phyloP scores from a whole-genome alignment of 768 basidiomycete genomes.

The Boletales sp. region DNA sequence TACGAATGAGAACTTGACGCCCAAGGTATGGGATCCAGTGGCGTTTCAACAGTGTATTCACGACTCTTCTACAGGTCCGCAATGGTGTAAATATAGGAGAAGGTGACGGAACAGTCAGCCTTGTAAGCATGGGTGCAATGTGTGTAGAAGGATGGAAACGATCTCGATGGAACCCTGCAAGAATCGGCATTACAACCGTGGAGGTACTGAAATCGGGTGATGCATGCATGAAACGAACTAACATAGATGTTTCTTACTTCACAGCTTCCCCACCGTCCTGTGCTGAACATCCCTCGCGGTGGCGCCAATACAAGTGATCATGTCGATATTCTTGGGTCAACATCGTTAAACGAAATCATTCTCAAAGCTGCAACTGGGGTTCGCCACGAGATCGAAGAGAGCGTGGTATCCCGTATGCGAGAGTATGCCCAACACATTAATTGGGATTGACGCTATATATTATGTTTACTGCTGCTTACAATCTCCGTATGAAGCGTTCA shows the following conservation, averaged over 20 bases:
- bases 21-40: constrained; percentile 42
- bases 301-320: constrained; percentile 92
- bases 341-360: constrained; percentile 83
- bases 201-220: constrained; percentile 52
- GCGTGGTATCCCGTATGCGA: constrained; percentile 71
- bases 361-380: constrained; percentile 85
- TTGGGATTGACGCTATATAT: constrained; percentile 58
- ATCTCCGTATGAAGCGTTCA: background rate
- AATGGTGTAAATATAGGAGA: constrained; percentile 93
- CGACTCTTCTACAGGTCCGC: constrained; percentile 41
- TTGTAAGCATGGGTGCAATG: constrained; percentile 90
- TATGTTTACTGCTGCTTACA: constrained; percentile 3
- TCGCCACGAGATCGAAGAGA: constrained; percentile 66
- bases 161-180: constrained; percentile 85
- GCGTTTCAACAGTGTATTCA: background rate
- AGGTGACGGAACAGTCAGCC: constrained; percentile 90
- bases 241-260: constrained; percentile 7
- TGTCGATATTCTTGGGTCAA: constrained; percentile 80
- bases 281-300: constrained; percentile 71
- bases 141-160: constrained; percentile 94
- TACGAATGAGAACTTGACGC: constrained; percentile 55
- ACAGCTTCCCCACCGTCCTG: constrained; percentile 78
- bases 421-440: constrained; percentile 69
- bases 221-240: constrained; percentile 1
- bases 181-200: constrained; percentile 82